Base-by-base conservation (phyloP, 352 stramenopile genomes). In the Elongisporangium prolatum region DNA sequence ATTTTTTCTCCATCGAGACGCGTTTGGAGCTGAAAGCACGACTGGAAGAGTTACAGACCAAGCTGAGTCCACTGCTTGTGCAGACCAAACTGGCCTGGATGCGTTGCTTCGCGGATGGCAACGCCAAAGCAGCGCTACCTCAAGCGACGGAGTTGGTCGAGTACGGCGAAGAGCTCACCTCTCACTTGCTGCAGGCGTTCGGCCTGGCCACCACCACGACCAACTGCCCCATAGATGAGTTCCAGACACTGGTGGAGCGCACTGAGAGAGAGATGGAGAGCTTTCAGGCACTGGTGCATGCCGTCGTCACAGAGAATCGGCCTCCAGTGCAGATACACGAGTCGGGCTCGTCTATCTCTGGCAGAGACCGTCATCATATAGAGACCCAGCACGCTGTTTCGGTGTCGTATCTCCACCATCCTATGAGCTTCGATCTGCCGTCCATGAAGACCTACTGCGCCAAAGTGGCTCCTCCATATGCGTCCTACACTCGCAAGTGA, bases 391-490 rank as follows among this genome's bases (percentile, higher is more conserved):
- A 59, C n/a, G n/a, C n/a, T 21, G 48, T 2, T 22, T 34, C 59
- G 3, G 37, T 67, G 28, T 67, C 61, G 50, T 80, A 67, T 51
- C 59, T 65, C 21, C 61, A 61, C 38, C 69, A 65, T 6, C 57
- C 64, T 17, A 28, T 77, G 21, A 59, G 50, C 22, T 69, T 73
- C 48, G 77, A 89, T 49, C 60, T 91, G 24, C 80, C 83, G 20
- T 91, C 80, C 58, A 91, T 91, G 83, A 68, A 88, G 60, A 71
- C 57, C 6, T 91, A 89, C 61, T 84, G 71, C 59, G 71, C 71
- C 4, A 69, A 71, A 16, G 78, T 86, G 17, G 79, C 83, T 14
- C 79, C 77, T 3, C 78, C 79, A 14, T 89, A 89, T 64, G 63
- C 71, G 1, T 80, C 78, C 37, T 92, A 91, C 40, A 18, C 50